A percentile compares a stretch with the other conserved stretches of the same genome.
Conservation (phyloP, 805 yeast species). For the Ogataea parapolymorpha region DNA sequence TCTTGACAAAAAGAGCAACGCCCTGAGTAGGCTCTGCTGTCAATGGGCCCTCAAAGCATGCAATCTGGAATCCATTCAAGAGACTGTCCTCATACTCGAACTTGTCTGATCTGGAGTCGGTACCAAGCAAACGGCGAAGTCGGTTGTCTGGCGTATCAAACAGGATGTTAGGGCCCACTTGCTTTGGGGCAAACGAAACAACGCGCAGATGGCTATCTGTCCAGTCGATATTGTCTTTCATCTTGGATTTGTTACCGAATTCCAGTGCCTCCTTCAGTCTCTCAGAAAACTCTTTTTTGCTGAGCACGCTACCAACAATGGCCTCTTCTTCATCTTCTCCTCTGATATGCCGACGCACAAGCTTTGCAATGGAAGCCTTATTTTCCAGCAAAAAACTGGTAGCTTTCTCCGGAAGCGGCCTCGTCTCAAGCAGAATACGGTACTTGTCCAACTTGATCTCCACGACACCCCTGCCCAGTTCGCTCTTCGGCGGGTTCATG, state of each 20-base stretch:
- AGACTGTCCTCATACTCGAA: conserved; percentile 58
- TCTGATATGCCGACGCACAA: conserved; percentile 28
- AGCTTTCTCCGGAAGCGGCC: conserved; percentile 54
- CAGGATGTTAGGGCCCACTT: conserved; percentile 71
- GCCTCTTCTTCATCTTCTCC: conserved; percentile 20
- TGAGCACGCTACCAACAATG: conserved; percentile 45
- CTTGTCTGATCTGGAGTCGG: conserved; percentile 3
- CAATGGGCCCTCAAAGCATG: conserved; percentile 82
- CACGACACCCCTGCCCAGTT: conserved; percentile 47
- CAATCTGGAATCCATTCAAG: conserved; percentile 80
- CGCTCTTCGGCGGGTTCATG: conserved; percentile 48
- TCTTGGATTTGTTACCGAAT: conserved; percentile 16
- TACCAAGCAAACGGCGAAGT: conserved; percentile 34
- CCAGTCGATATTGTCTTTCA: conserved; percentile 30
- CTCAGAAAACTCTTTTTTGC: conserved; percentile 31
- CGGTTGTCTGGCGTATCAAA: conserved; percentile 46
- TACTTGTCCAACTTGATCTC: conserved; percentile 51
- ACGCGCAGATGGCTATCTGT: conserved; percentile 38
- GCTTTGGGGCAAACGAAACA: conserved; percentile 72
- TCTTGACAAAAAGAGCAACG: conserved; percentile 52
- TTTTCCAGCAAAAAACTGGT: conserved; percentile 47
- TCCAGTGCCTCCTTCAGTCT: conserved; percentile 31
- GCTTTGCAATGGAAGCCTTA: conserved; percentile 40
- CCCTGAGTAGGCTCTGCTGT: conserved; percentile 89
- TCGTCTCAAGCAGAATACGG: conserved; percentile 38